Evolutionary conservation across 2,329 filamentous ascomycete species (phyloP), one percentile per base, ranked within the genome.

Genomic region (Chaetoscypha palmicola): DNA sequence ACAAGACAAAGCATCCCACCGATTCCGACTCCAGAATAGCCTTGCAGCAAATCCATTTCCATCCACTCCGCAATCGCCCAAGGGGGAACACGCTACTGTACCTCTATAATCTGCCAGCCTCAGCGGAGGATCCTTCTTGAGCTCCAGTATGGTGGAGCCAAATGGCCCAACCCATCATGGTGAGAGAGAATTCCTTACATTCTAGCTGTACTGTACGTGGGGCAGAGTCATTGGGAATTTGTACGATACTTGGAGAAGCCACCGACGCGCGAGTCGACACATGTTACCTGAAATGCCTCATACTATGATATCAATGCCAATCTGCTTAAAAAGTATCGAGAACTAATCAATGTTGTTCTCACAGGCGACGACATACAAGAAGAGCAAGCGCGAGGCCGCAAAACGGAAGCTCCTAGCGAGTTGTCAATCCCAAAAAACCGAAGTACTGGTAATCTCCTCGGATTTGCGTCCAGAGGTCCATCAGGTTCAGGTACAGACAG

Each of bases 361-460:
- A 21, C 46, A 60, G 58, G 51, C 52, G 49, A 51, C 50, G 56
- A 59, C 34, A 50, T 39, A 49, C 46, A 50, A 41, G 51, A 35
- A 46, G 38, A 48, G 31, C 42, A 28, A 28, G 48, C 51, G 22
- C 47, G 50, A 43, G 49, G 50, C 22, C 48, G 55, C 28, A 45
- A 45, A 32, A 38, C 17, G 17, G 49, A 33, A 52, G 45, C 49
- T 7, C 49, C 47, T 17, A 43, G 47, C 39, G 57, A 58, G n/a
- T 38, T 58, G n/a, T 31, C 40, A 48, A 66, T 82, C 44, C 77
- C 77, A 45, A 82, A 81, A 64, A 82, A 81, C 62, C 70, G 74
- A 57, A 81, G 78, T 61, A 81, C 78, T n/a, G 73, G 76, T 41
- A 81, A 81, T 58, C 68, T 82, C 47, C 65, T 61, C 37, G 42